A percentile compares a stretch with the other conserved stretches of the same genome.
phyloP scores from a whole-genome alignment of 2,329 filamentous ascomycete species.

The Stagonosporopsis tanaceti region DNA sequence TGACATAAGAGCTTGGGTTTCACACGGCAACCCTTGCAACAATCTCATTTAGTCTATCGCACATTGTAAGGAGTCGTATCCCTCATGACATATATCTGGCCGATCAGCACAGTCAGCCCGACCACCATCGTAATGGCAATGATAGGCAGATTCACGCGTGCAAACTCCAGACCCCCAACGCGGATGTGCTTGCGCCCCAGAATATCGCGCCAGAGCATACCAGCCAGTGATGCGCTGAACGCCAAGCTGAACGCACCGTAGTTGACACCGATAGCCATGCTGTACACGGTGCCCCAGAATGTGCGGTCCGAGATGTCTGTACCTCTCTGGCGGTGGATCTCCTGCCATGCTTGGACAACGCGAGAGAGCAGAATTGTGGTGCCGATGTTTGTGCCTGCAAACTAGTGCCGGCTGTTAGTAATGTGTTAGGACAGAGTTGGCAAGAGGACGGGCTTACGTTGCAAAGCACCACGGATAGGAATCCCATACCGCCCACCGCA shows the following conservation, averaged over 20 bases:
- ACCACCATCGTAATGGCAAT: conserved; percentile 74
- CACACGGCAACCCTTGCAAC: too few species aligned
- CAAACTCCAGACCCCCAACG: conserved; percentile 71
- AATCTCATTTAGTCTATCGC: neutral
- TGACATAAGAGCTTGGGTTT: neutral
- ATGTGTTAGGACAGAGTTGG: neutral
- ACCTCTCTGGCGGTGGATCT: conserved; percentile 61
- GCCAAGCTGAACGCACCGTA: conserved; percentile 77
- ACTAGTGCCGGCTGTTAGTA: conserved; percentile 55
- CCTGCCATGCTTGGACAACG: conserved; percentile 72
- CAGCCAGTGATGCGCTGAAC: conserved; percentile 75
- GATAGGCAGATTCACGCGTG: conserved; percentile 73
- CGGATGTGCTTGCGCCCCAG: conserved; percentile 72
- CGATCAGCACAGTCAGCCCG: conserved; percentile 67
- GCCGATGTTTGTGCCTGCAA: conserved; percentile 79
- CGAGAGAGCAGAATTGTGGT: conserved; percentile 77
- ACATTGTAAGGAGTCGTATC: conserved; percentile 47
- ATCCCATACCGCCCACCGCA: conserved; percentile 75
- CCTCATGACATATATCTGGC: conserved; percentile 69
- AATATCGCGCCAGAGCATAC: conserved; percentile 77
- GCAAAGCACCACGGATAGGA: conserved; percentile 73
- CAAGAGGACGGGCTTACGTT: conserved; percentile 64
- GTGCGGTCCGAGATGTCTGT: conserved; percentile 67
- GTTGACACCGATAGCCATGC: conserved; percentile 78
- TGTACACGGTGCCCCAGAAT: conserved; percentile 78